Base-by-base conservation (phyloP, 2,329 filamentous ascomycete species). In the Cryphonectria naterciae region DNA sequence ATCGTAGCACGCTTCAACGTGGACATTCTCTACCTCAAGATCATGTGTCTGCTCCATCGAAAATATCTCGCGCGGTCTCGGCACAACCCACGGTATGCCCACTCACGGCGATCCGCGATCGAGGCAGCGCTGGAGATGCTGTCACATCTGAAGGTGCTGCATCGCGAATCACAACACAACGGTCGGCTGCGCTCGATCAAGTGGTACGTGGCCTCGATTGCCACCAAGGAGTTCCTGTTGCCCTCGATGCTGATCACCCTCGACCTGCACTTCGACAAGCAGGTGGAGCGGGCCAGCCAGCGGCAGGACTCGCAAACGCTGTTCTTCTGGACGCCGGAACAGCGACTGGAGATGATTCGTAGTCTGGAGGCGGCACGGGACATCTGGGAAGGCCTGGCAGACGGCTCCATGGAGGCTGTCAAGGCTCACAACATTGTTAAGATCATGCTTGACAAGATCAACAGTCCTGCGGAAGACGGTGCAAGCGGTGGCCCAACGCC, bases 11-110 rank as follows among this genome's bases (percentile, higher is more conserved):
- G 95, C 39, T 95, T 94, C 78, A 92, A 92, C 70, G 83, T 98
- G 43, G 93, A 96, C 73, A 91, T 96, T 65, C 83, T 98, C 6
- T 97, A 94, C 78, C 90, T 97, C 74, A 97, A 97, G 81, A 92
- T 94, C 25, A 87, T 97, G 76, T 97, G 94, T 76, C 88, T 97
- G 32, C 87, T 99, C 54, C 96, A 99, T 80, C 88, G 94, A 66
- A 94, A 94, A 74, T 98, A 96, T 79, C 87, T 97, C 70, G 85
- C 88, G n/a, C 88, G 91, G 71, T 93, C 94, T 6, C 86, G 92
- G 64, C 88, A 92, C 71, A 96, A 95, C 75, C 85, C 92, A 13
- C 88, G 94, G 11, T 98, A 97, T 77, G 88, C 90, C 11, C 93
- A 96, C 77, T 97, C 94, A 2, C 89, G 95, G 41, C 90, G 91